These are phyloP conservation scores for Baorangia bicolor DNA, from an alignment of 768 basidiomycete species.

Conservation along the genomic window DNA sequence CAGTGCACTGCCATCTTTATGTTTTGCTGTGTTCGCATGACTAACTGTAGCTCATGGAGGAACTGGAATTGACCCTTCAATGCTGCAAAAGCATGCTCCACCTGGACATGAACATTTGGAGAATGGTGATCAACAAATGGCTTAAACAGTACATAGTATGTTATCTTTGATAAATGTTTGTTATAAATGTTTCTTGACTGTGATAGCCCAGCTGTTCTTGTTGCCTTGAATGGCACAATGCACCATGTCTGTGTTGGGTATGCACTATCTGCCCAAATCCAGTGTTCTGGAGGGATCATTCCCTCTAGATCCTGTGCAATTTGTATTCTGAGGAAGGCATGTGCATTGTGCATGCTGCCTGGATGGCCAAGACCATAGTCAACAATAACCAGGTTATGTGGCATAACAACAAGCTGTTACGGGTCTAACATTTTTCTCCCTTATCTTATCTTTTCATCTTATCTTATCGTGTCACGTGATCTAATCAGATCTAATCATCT, in stretches of 20 bases:
- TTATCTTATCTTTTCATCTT: too few species aligned
- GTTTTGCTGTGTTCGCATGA: not conserved
- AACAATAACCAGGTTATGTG: not conserved
- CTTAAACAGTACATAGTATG: not conserved
- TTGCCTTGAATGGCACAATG: not conserved
- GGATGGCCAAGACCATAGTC: constrained; percentile 1
- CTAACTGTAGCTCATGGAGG: too few species aligned
- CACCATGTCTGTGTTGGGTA: constrained; percentile 1
- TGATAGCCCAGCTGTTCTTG: not conserved
- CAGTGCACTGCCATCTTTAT: not conserved
- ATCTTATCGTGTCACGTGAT: too few species aligned
- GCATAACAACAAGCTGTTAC: not conserved
- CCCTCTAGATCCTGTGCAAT: not conserved
- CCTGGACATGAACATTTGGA: not conserved
- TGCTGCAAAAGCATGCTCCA: not conserved
- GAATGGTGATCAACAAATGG: not conserved
- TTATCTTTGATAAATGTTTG: not conserved
- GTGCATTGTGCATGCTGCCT: not conserved
- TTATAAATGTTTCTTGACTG: not conserved
- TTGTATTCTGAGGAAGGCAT: not conserved
- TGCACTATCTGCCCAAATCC: constrained; percentile 4
- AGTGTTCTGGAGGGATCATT: not conserved
- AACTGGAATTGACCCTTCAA: not conserved
- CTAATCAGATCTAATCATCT: too few species aligned
- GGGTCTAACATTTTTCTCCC: too few species aligned